phyloP scores from a whole-genome alignment of 169 alveolate species.

The Cyclospora cayetanensis region DNA sequence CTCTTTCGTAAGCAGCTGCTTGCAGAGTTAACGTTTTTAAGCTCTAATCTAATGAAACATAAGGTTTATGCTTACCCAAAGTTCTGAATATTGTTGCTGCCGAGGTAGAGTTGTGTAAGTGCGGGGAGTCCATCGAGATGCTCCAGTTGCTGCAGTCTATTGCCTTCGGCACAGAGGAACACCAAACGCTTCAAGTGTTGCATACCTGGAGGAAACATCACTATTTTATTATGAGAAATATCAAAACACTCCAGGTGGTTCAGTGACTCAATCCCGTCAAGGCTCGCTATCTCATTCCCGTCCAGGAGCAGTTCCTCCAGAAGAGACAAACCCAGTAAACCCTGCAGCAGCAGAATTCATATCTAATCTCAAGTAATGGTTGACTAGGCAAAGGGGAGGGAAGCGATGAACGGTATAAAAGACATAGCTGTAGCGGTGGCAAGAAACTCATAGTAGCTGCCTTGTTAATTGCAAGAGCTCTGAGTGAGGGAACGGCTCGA shows the following conservation, averaged over 20 bases:
- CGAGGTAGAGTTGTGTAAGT: slow-evolving; percentile 42
- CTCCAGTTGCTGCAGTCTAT: slow-evolving; percentile 52
- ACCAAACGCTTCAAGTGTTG: slow-evolving; percentile 30
- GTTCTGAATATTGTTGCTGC: slow-evolving; percentile 43
- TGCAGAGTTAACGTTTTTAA: no score
- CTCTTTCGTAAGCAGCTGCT: no score
- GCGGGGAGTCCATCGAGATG: slow-evolving; percentile 53
- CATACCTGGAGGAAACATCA: slow-evolving; percentile 44
- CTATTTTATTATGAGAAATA: slow-evolving; percentile 46
- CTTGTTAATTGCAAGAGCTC: no score
- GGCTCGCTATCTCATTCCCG: slow-evolving; percentile 37
- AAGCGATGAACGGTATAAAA: no score
- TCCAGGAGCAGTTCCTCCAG: slow-evolving; percentile 58
- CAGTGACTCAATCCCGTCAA: slow-evolving; percentile 48
- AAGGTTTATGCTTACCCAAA: slow-evolving; percentile 12
- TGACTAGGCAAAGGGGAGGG: no score
- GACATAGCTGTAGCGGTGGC: no score
- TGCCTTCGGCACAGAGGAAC: slow-evolving; percentile 56
- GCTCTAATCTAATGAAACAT: no score
- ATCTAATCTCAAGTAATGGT: no score
- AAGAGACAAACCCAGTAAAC: slow-evolving; percentile 24
- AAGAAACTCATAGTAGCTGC: no score
- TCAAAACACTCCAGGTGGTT: slow-evolving; percentile 49
- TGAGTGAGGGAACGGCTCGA: no score
- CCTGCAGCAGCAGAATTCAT: slow-evolving; percentile 6